These are phyloP conservation scores for Boletus edulis DNA, from an alignment of 768 basidiomycete genomes.

Conservation along the genomic window DNA sequence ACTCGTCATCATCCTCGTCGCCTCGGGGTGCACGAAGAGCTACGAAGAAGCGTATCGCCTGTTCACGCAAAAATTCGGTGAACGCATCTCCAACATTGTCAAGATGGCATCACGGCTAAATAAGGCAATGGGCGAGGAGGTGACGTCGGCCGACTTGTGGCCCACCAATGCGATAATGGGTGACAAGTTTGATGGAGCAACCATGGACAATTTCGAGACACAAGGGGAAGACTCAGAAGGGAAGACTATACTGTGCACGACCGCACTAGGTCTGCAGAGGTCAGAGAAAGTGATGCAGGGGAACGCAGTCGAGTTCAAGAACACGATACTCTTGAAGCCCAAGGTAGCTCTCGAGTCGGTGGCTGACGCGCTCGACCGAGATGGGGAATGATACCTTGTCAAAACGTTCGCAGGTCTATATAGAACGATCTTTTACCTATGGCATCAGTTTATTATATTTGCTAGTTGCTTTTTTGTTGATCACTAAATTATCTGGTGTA, in stretches of 20 bases:
- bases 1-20: constrained; percentile 41
- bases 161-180: constrained; percentile 45
- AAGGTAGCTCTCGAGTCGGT: constrained; percentile 48
- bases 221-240: constrained; percentile 7
- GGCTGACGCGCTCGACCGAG: constrained; percentile 29
- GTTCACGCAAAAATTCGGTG: constrained; percentile 34
- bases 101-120: constrained; percentile 31
- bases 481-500: constrained; percentile 25
- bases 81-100: constrained; percentile 34
- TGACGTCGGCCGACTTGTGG: constrained; percentile 57
- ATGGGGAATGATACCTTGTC: constrained; percentile 15
- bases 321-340: constrained; percentile 48
- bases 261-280: constrained; percentile 50
- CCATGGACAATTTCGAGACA: constrained; percentile 48
- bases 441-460: constrained; percentile 28
- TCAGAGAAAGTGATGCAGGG: constrained; percentile 37
- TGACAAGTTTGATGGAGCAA: constrained; percentile 35
- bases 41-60: constrained; percentile 31
- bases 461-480: constrained; percentile 9
- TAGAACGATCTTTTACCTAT: constrained; percentile 6
- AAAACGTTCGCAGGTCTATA: background rate
- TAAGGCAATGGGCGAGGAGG: constrained; percentile 56
- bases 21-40: constrained; percentile 37
- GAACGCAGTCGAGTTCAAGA: constrained; percentile 46
- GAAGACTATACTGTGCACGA: constrained; percentile 49